Evolutionary conservation across 1,284 basidiomycete genomes (phyloP), one percentile per base, ranked within the genome.

Genomic region (Irpex sp.): DNA sequence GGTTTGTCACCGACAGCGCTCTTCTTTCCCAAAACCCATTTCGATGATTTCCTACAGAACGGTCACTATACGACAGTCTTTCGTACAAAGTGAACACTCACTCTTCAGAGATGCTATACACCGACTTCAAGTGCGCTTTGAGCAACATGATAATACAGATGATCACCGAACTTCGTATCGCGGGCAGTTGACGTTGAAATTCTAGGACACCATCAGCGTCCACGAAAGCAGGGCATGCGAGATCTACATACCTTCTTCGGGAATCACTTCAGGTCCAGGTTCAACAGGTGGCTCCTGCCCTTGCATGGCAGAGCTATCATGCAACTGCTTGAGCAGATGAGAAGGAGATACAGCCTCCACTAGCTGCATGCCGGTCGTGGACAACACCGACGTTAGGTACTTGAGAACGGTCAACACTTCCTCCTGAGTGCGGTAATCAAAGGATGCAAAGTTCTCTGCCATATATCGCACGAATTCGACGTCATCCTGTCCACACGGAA

Each of bases 381-480:
- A 95, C 46, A 98, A 79, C 8, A 94, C 83, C 9, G 83, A 81
- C 3, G 92, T 95, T 56, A 98, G 82, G 60, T 86, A 84, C 67
- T 90, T 90, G 69, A 98, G 85, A 17, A 98, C 88, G 0, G 89
- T 86, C 62, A 98, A 80, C 3, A 92, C 88, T 77, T 99, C 97
- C 73, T 99, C 97, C 70, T 92, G 88, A 0, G 92, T 92, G 78
- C 95, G 97, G 80, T 96, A 98, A 57, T 98, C 95, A 63, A 99
- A 85, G 1, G 88, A 81, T 0, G 94, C 85, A 63, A 99, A 89
- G 71, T 97, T 98, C 74, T 99, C 97, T 0, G 94, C 92, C 81
- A 98, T 90, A 76, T 94, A 99, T 55, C 94, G 88, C 0, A 84
- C 84, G 68, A 98, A 93, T 35, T 89, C 85, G 35, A 95, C 81